Percentiles rank a stretch among this genome's conserved stretches.
phyloP scores from a whole-genome alignment of 805 yeast species.

The Saccharomycopsis schoenii region DNA sequence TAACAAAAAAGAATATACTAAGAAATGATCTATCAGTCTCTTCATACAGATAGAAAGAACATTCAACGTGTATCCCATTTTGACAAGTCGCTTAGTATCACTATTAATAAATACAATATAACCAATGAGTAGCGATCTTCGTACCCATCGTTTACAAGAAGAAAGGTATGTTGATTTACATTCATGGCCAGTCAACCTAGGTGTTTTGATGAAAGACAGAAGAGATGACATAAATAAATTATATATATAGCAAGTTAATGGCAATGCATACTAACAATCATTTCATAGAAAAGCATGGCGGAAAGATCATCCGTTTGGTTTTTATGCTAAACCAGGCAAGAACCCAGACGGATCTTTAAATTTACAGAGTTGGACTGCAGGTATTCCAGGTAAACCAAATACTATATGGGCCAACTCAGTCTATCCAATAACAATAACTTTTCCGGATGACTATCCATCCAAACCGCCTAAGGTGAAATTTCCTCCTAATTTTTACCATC shows the following conservation, averaged over 20 bases:
- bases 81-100: too few relatives aligned
- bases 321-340: conserved; percentile 83
- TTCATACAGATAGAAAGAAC: neutral
- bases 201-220: neutral
- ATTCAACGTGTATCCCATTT: too few relatives aligned
- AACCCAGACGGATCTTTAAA: conserved; percentile 76
- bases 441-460: conserved; percentile 90
- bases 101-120: neutral
- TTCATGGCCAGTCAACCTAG: neutral
- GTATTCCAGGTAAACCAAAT: conserved; percentile 85
- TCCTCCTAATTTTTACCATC: conserved; percentile 88
- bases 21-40: neutral
- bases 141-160: conserved; percentile 79
- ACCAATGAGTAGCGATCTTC: conserved; percentile 28
- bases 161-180: conserved; percentile 43
- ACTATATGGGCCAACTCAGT: conserved; percentile 90
- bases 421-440: conserved; percentile 70
- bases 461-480: conserved; percentile 93
- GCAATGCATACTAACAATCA: neutral
- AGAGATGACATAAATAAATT: too few relatives aligned
- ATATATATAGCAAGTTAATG: too few relatives aligned
- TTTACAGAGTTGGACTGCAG: conserved; percentile 84
- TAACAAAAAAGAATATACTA: neutral
- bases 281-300: conserved; percentile 82
- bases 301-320: conserved; percentile 96